Evolutionary conservation across 2,329 filamentous ascomycete species (phyloP).

Genomic region (Mycocentrospora acerina): DNA sequence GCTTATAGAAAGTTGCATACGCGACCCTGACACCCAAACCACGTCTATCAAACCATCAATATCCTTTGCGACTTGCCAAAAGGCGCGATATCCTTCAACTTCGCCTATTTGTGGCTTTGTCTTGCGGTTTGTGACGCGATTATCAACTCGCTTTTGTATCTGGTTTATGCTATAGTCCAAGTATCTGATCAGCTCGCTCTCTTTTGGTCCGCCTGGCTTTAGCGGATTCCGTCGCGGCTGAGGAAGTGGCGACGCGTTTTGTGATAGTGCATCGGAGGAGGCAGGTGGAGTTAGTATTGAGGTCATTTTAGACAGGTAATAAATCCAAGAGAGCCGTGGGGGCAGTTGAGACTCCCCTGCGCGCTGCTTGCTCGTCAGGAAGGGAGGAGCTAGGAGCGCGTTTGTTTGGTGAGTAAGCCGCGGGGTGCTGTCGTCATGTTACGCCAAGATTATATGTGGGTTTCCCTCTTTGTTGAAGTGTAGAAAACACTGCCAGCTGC

Average conservation of each 20-base stretch:
- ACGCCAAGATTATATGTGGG: constrained; percentile 1
- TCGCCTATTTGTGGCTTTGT: constrained; percentile 46
- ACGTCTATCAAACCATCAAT: constrained; percentile 75
- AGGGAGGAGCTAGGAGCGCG: constrained; percentile 7
- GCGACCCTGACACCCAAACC: constrained; percentile 84
- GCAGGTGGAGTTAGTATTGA: constrained; percentile 49
- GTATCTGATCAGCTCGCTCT: constrained; percentile 59
- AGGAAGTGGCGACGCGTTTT: constrained; percentile 49
- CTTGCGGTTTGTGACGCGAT: constrained; percentile 46
- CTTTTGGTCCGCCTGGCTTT: constrained; percentile 58
- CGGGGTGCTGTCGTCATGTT: constrained; percentile 17
- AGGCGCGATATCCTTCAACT: constrained; percentile 58
- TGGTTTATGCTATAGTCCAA: constrained; percentile 53
- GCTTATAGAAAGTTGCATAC: constrained; percentile 53
- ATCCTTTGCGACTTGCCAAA: constrained; percentile 72
- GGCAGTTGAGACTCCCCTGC: background rate
- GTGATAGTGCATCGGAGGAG: constrained; percentile 47
- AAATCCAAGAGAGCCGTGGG: background rate
- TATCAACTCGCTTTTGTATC: constrained; percentile 32
- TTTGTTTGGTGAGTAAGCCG: constrained; percentile 14
- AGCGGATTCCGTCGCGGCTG: constrained; percentile 56
- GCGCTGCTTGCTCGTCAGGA: constrained; percentile 7
- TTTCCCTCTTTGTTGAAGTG: too few species aligned
- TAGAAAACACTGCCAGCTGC: too few species aligned
- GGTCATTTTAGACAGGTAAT: constrained; percentile 10